Base-by-base conservation (phyloP, 2,329 filamentous ascomycete species). In the Canariomyces notabilis region DNA sequence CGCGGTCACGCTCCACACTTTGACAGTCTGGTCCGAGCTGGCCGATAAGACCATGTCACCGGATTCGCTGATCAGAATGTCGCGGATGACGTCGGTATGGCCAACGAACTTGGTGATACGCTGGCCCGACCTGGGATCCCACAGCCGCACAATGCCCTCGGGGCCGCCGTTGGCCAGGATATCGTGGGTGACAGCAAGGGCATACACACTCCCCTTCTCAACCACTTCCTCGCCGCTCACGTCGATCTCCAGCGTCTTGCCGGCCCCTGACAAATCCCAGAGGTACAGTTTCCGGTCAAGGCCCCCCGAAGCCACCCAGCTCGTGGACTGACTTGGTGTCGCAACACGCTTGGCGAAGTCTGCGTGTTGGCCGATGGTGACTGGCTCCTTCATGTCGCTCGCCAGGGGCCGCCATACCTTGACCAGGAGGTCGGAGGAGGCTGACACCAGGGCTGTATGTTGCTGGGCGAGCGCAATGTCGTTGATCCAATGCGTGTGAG, bases 311-410 rank as follows among this genome's bases (percentile, higher is more conserved):
- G 90, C 93, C 15, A 97, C 85, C 91, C 91, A 98, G 58, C 84
- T 82, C 44, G 56, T 79, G 75, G 35, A 63, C 60, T 57, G 72
- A 62, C 59, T 62, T 7, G 91, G 88, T 6, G 87, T 86, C 15
- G 90, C 88, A 31, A 98, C 77, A 57, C 89, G 90, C 69, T 97
- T 98, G 62, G 95, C 90, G 63, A 97, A 98, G 72, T 98, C 93
- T 59, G 83, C 85, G 67, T 98, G 93, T 59, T 91, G 82, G 54
- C 93, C 93, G 61, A 98, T 91, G 34, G 87, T 89, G 54, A 80
- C 77, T 5, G 87, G 83, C 8, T 84, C 80, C 40, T 83, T 75
- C 19, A 80, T 78, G 46, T 79, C 72, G 37, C 79, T 79, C 19
- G 78, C 77, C 52, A 82, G 73, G 6, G 91, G 91, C 46, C 90